Evolutionary conservation across 208 protist genomes (phyloP).

Genomic region (Herpetomonas tarakana): DNA sequence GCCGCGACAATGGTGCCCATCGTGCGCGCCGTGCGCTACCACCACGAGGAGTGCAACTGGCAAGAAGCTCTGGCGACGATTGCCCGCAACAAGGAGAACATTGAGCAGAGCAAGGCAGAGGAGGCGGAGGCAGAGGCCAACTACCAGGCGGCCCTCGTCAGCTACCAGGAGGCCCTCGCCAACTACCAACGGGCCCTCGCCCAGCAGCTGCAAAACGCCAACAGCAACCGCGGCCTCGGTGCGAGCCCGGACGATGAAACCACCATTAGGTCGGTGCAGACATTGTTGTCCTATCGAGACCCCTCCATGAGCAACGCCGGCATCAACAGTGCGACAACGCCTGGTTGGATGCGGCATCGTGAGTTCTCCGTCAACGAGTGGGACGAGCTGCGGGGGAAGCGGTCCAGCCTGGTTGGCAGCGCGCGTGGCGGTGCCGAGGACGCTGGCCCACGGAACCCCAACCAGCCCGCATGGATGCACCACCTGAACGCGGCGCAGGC

Average conservation of each 20-base stretch:
- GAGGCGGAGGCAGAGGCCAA: not conserved
- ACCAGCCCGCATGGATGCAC: not conserved
- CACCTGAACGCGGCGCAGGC: not conserved
- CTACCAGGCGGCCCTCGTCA: not conserved
- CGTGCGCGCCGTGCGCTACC: constrained; percentile 13
- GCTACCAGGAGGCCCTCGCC: not conserved
- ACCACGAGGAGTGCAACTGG: constrained; percentile 14
- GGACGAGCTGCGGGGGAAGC: not conserved
- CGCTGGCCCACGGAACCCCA: not conserved
- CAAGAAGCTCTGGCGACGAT: constrained; percentile 4
- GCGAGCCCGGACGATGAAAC: too few species aligned
- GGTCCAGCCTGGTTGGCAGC: too few species aligned
- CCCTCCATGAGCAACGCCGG: not conserved
- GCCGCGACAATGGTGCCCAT: constrained; percentile 7
- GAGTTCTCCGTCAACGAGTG: not conserved
- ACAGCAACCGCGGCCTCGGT: too few species aligned
- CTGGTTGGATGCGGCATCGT: not conserved
- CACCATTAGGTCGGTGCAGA: too few species aligned
- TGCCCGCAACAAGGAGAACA: not conserved
- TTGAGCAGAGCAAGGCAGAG: not conserved
- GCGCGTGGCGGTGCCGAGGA: too few species aligned
- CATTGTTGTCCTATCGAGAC: too few species aligned
- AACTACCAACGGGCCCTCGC: too few species aligned
- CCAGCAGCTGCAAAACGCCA: too few species aligned
- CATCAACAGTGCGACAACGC: not conserved